phyloP scores from a whole-genome alignment of 1,139 yeast species.

The Sugiyamaella pinicola region DNA sequence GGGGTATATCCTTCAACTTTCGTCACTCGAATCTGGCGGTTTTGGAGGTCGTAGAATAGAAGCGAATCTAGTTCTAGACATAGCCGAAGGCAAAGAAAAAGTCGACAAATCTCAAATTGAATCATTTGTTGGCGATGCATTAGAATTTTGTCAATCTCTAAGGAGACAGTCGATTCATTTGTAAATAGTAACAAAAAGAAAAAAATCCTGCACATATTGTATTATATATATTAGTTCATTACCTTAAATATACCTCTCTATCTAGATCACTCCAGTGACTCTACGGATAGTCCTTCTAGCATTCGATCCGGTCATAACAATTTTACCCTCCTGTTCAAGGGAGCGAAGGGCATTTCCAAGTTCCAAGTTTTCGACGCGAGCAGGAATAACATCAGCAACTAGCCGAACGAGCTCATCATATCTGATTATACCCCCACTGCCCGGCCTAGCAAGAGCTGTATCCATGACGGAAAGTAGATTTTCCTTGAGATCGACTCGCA shows the following conservation, averaged over 20 bases:
- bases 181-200: constrained; percentile 18
- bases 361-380: constrained; percentile 70
- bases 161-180: constrained; percentile 4
- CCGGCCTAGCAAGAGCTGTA: constrained; percentile 49
- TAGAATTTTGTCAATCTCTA: constrained; percentile 23
- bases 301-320: constrained; percentile 74
- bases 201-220: neutral
- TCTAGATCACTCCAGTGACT: constrained; percentile 31
- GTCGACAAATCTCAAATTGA: constrained; percentile 21
- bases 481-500: constrained; percentile 71
- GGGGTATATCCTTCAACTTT: constrained; percentile 48
- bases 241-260: neutral
- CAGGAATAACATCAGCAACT: constrained; percentile 69
- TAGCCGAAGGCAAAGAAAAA: constrained; percentile 22
- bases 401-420: constrained; percentile 63
- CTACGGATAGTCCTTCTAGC: constrained; percentile 66
- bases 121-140: constrained; percentile 27
- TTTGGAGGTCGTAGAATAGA: constrained; percentile 57
- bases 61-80: constrained; percentile 50
- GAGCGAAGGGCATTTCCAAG: constrained; percentile 68
- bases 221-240: constrained; percentile 1
- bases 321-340: constrained; percentile 73
- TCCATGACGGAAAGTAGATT: constrained; percentile 67
- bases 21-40: constrained; percentile 58
- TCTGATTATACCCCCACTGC: constrained; percentile 45